Evolutionary conservation across 1,139 yeast species (phyloP).

Genomic region (Debaryomyces singareniensis): DNA sequence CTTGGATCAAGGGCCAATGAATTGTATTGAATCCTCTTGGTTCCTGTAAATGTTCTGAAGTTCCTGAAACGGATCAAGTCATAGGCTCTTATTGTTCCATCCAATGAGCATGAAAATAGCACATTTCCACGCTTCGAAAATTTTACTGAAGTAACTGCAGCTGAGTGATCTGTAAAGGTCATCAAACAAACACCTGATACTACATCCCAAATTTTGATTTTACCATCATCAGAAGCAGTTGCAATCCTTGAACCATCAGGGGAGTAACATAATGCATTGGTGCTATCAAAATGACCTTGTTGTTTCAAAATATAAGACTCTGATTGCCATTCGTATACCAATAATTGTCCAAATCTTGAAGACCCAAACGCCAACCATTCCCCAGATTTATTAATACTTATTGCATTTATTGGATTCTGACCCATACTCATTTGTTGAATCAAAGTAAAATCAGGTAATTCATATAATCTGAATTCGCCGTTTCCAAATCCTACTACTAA

Average conservation of each 20-base stretch:
- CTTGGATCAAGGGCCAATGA: conserved; percentile 94
- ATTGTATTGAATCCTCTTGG: conserved; percentile 80
- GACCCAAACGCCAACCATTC: conserved; percentile 99
- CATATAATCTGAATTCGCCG: conserved; percentile 93
- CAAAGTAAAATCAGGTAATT: conserved; percentile 62
- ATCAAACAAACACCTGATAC: conserved; percentile 87
- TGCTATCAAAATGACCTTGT: conserved; percentile 93
- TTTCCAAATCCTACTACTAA: conserved; percentile 85
- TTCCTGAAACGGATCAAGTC: conserved; percentile 89
- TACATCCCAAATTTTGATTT: conserved; percentile 94
- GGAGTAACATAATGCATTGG: conserved; percentile 78
- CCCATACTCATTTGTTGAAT: conserved; percentile 91
- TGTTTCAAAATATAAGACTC: conserved; percentile 93
- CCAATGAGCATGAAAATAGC: conserved; percentile 82
- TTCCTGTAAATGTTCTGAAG: conserved; percentile 89
- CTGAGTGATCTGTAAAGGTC: conserved; percentile 86
- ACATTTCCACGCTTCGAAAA: conserved; percentile 89
- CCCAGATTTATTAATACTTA: conserved; percentile 73
- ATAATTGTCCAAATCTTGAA: conserved; percentile 78
- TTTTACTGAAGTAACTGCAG: conserved; percentile 82
- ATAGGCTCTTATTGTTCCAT: conserved; percentile 98
- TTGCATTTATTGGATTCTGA: conserved; percentile 80
- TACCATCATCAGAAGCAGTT: conserved; percentile 96
- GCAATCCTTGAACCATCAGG: conserved; percentile 93
- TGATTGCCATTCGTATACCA: conserved; percentile 98